phyloP scores from a whole-genome alignment of 495 filamentous ascomycete species.

The Aspergillus coremiiformis region DNA sequence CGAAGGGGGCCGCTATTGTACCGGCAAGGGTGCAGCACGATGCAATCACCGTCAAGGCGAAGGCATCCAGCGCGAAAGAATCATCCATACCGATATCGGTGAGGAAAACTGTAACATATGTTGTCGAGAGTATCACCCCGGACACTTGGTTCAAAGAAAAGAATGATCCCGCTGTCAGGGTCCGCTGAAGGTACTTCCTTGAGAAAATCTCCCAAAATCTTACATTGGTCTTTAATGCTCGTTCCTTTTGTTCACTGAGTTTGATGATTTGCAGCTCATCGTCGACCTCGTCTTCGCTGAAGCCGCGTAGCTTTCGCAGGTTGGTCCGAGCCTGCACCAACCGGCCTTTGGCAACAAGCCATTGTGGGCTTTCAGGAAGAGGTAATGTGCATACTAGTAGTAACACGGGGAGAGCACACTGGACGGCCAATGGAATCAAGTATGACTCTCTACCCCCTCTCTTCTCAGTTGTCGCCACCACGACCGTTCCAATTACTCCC shows the following conservation, averaged over 20 bases:
- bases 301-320: slow-evolving; percentile 31
- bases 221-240: slow-evolving; percentile 19
- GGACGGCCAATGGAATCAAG: slow-evolving; percentile 29
- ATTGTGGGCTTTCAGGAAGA: slow-evolving; percentile 56
- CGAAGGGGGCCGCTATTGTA: slow-evolving; percentile 30
- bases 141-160: slow-evolving; percentile 36
- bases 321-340: slow-evolving; percentile 25
- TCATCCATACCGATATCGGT: slow-evolving; percentile 24
- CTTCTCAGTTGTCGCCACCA: slow-evolving; percentile 26
- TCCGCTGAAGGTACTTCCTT: slow-evolving; percentile 26
- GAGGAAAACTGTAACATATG: slow-evolving; percentile 33
- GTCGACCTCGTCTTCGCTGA: slow-evolving; percentile 23
- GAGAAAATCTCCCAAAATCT: slow-evolving; percentile 35
- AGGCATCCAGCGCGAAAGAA: slow-evolving; percentile 19
- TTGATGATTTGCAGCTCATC: slow-evolving; percentile 28
- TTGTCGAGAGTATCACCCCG: slow-evolving; percentile 34
- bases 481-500: slow-evolving; percentile 28
- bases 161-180: slow-evolving; percentile 31
- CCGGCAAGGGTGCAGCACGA: slow-evolving; percentile 35
- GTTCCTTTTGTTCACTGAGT: slow-evolving; percentile 22
- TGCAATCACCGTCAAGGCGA: slow-evolving; percentile 24
- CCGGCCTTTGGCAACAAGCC: slow-evolving; percentile 51
- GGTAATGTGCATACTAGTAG: slow-evolving; percentile 22
- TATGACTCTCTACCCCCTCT: slow-evolving; percentile 20
- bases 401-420: slow-evolving; percentile 26